Conservation (phyloP, 2,329 filamentous ascomycete genomes). For the Calonectria ilicicola region DNA sequence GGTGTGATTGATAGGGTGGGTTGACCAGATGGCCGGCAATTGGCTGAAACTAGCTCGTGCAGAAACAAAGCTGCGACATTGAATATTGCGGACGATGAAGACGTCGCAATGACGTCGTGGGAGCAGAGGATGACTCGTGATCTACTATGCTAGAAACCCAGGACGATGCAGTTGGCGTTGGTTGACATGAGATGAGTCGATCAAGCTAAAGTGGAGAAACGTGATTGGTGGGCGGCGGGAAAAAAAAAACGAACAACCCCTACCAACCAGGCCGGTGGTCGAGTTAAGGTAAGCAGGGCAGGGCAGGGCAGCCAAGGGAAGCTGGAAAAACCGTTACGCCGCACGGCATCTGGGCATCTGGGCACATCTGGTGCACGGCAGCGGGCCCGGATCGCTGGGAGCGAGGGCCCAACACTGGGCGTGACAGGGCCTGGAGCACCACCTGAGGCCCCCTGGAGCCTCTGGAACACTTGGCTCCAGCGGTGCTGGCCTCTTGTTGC, state of each 20-base stretch:
- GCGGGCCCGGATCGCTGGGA: constrained; percentile 17
- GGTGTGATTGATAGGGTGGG: not conserved
- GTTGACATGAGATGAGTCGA: constrained; percentile 7
- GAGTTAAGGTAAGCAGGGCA: constrained; percentile 14
- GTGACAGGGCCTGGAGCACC: not conserved
- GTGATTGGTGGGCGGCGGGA: constrained; percentile 3
- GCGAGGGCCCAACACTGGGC: not conserved
- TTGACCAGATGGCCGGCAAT: not conserved
- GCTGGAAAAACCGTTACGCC: constrained; percentile 30
- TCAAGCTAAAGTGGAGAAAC: constrained; percentile 9
- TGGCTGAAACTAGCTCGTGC: not conserved
- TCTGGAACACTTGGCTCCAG: not conserved
- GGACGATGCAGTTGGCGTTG: not conserved
- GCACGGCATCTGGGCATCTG: not conserved
- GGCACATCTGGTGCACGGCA: constrained; percentile 16
- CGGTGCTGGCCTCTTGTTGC: not conserved
- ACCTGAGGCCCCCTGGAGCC: not conserved
- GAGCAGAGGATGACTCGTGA: constrained; percentile 5
- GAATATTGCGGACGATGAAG: not conserved
- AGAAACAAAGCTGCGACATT: not conserved
- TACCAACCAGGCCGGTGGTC: constrained; percentile 1
- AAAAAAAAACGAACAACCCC: not conserved
- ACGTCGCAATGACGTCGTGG: not conserved
- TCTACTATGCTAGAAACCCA: not conserved
- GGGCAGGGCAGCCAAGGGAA: not conserved